Percentiles rank a stretch among this genome's conserved stretches.
Evolutionary conservation across 2,329 filamentous ascomycete genomes (phyloP).

Genomic region (Sporothrix mexicana): DNA sequence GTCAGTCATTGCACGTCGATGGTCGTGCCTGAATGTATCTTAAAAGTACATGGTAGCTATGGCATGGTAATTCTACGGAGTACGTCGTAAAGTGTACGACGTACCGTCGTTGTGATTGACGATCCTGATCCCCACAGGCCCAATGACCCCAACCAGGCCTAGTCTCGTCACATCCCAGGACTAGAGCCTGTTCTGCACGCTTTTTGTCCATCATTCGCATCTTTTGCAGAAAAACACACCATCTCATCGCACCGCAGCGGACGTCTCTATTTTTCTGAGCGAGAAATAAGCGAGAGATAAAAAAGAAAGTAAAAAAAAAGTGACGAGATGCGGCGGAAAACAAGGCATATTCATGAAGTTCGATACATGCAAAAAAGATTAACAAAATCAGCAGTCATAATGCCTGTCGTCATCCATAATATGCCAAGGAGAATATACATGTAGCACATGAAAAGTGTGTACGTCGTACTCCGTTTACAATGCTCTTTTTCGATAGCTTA

Average conservation of each 20-base stretch:
- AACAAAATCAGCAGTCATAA: background rate
- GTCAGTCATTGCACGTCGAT: too few species aligned
- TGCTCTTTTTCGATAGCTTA: background rate
- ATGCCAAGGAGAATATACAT: too few species aligned
- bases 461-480: background rate
- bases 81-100: too few species aligned
- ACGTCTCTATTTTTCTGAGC: background rate
- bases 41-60: too few species aligned
- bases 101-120: too few species aligned
- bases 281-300: background rate
- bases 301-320: background rate
- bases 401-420: too few species aligned
- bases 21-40: too few species aligned
- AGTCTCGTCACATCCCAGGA: background rate
- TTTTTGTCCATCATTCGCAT: too few species aligned
- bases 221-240: conserved; percentile 1
- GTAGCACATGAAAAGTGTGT: background rate
- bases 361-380: background rate
- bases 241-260: conserved; percentile 17
- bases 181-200: background rate
- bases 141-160: background rate
- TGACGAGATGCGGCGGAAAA: background rate
- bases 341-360: background rate
- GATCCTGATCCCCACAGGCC: conserved; percentile 8
- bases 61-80: too few species aligned